These are phyloP conservation scores for Amanita subjunquillea DNA, from an alignment of 768 basidiomycete species.

Conservation along the genomic window DNA sequence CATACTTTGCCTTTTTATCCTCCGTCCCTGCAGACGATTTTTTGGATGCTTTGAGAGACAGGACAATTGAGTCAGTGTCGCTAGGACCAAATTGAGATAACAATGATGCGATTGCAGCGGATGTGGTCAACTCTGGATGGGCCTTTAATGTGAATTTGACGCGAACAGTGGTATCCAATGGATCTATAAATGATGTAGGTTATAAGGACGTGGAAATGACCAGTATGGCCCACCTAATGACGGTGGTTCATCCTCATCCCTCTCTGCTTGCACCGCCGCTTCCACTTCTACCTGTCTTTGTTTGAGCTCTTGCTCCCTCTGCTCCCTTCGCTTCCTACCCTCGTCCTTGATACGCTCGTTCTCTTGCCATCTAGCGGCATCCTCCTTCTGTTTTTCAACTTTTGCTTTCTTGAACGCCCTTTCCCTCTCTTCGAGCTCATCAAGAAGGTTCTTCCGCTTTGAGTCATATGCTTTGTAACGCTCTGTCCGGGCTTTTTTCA, in stretches of 20 bases:
- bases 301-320: constrained; percentile 45
- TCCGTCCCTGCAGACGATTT: constrained; percentile 23
- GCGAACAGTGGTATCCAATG: constrained; percentile 66
- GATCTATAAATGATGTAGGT: constrained; percentile 23
- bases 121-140: constrained; percentile 45
- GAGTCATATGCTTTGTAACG: constrained; percentile 62
- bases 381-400: constrained; percentile 50
- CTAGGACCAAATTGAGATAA: constrained; percentile 52
- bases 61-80: constrained; percentile 55
- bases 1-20: constrained; percentile 51
- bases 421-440: constrained; percentile 74
- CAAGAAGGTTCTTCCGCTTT: constrained; percentile 65
- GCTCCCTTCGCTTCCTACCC: constrained; percentile 57
- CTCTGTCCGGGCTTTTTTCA: constrained; percentile 56
- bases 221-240: constrained; percentile 29
- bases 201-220: neutral
- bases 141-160: constrained; percentile 56
- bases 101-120: constrained; percentile 36
- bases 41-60: constrained; percentile 55
- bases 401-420: constrained; percentile 65
- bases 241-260: constrained; percentile 44
- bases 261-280: constrained; percentile 18
- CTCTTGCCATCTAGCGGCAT: constrained; percentile 42
- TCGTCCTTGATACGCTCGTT: constrained; percentile 70
- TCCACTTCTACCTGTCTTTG: constrained; percentile 32